Evolutionary conservation across 257 asterid genomes (phyloP).

Genomic region (Rehmannia glutinosa): DNA sequence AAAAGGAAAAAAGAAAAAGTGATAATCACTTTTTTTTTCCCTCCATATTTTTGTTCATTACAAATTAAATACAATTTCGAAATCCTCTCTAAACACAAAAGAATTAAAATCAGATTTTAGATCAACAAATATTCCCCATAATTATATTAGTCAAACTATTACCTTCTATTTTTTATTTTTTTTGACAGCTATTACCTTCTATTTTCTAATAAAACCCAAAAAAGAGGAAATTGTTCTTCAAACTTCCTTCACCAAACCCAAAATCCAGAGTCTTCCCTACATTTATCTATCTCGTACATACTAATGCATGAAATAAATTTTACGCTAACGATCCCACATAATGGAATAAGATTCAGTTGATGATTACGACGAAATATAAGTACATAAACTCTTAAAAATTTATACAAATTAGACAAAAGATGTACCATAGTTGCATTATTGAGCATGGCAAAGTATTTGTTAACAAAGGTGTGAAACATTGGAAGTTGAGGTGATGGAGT

Average conservation of each 20-base stretch:
- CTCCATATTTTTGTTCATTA: background rate
- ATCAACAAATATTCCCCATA: no score
- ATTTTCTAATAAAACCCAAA: background rate
- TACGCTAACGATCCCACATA: no score
- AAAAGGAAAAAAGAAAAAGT: background rate
- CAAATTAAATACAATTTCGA: background rate
- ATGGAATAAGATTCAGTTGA: no score
- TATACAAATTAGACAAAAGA: slow-evolving; percentile 4
- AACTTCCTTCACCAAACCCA: background rate
- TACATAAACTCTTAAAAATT: background rate
- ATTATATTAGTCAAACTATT: background rate
- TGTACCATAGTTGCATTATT: slow-evolving; percentile 23
- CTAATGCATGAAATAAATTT: no score
- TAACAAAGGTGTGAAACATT: slow-evolving; percentile 23
- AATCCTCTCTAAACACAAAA: background rate
- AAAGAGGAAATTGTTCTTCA: background rate
- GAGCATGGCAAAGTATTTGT: slow-evolving; percentile 25
- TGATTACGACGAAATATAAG: background rate
- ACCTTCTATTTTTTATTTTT: no score
- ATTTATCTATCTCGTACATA: background rate
- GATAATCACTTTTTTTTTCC: no score
- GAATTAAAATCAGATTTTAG: background rate
- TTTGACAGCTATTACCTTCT: no score
- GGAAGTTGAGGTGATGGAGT: slow-evolving; percentile 53
- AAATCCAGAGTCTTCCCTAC: background rate